These are phyloP conservation scores for Blyttiomyces sp. DNA, from an alignment of 371 early-diverging fungal genomes.

Conservation along the genomic window DNA sequence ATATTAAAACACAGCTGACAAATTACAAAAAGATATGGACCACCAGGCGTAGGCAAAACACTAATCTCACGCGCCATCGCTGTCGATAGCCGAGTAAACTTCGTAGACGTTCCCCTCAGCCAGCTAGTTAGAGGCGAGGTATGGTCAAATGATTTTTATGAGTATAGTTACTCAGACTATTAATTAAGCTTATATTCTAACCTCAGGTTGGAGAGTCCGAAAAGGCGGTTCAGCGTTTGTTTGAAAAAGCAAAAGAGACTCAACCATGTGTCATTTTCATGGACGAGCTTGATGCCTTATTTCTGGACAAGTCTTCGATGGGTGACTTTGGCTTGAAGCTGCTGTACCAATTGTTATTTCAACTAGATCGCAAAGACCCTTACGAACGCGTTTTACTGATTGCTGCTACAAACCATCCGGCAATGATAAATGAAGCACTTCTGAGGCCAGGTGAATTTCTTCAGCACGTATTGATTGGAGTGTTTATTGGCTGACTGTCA, in stretches of 20 bases:
- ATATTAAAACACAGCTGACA: neutral
- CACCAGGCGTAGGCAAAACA: neutral
- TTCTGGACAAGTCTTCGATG: constrained; percentile 53
- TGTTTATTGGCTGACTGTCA: too few species aligned
- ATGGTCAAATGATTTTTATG: neutral
- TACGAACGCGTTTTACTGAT: constrained; percentile 45
- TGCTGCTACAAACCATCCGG: constrained; percentile 89
- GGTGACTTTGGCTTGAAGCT: constrained; percentile 52
- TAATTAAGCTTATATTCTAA: neutral
- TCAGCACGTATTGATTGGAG: too few species aligned
- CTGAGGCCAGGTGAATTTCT: constrained; percentile 74
- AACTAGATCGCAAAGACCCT: neutral
- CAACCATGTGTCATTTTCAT: constrained; percentile 41
- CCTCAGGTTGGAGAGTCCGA: constrained; percentile 33
- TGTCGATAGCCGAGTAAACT: neutral
- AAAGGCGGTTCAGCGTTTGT: constrained; percentile 23
- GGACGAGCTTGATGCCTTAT: constrained; percentile 74
- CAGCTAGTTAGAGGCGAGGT: too few species aligned
- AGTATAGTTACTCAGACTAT: neutral
- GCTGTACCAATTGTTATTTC: constrained; percentile 70
- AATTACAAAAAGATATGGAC: neutral
- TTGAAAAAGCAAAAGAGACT: constrained; percentile 32
- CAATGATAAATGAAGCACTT: constrained; percentile 72
- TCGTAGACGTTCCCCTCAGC: too few species aligned
- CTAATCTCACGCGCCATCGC: neutral